Base-by-base conservation (phyloP, 129 eudicot genomes). In the Pulicaria dysenterica region DNA sequence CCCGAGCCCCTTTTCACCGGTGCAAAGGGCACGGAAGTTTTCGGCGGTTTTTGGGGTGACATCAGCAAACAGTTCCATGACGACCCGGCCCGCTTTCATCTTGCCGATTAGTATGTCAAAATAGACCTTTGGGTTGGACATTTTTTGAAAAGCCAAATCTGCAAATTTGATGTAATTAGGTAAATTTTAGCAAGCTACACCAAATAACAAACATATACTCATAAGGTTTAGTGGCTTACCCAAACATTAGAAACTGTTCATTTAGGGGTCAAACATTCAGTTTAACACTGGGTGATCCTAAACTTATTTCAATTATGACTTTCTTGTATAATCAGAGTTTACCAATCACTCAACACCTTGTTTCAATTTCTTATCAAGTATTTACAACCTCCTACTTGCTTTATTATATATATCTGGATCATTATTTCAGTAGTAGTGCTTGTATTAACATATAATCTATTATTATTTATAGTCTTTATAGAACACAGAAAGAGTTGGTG, bases 1-100 rank as follows among this genome's bases (percentile, higher is more conserved):
- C 47, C 98, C 96, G 8, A 90, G 77, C 4, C 98, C 98, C 77
- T 85, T 94, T 85, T 94, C 98, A 41, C 98, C 98, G 0, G 98
- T 94, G 85, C 98, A 93, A 36, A 93, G 90, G 12, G 96, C 98
- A 7, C 96, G 95, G 73, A 94, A 94, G 65, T 94, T 90, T 71
- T 94, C 96, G 2, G 95, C 93, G 2, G 97, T 94, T 82, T 87
- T 88, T 1, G 98, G 98, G 60, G 90, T 84, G 37, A 57, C 73
- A 59, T 88, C 96, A 10, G 87, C 83, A 34, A 87, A 90, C 8
- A 94, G 83, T 77, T 94, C 95, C 95, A 94, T 90, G 40, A 90
- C 91, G 37, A 94, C 56, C 19, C 93, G 81, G 12, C 95, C 91
- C 45, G 92, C 85, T 84, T 80, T 87, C 66, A 24, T 7, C 58